phyloP scores from a whole-genome alignment of 78 protist species.

The Speleostelium caveatum region DNA sequence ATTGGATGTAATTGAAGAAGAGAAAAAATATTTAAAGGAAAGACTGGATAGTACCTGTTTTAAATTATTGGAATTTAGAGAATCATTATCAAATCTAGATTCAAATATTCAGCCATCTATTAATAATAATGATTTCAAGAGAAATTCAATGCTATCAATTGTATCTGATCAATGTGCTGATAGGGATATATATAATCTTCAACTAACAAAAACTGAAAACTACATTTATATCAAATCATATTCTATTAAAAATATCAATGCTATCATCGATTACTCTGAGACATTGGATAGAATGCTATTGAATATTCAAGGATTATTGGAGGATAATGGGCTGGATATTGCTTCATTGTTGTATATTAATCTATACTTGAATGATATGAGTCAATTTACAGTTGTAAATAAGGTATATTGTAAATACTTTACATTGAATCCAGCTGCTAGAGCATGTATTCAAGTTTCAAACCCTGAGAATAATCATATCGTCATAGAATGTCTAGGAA shows the following conservation, averaged over 20 bases:
- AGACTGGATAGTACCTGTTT: not conserved
- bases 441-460: constrained; percentile 78
- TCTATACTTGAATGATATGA: constrained; percentile 59
- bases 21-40: not conserved
- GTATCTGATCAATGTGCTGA: too few species aligned
- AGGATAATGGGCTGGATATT: constrained; percentile 7
- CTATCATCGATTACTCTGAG: not conserved
- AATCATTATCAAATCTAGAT: not conserved
- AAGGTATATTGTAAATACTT: constrained; percentile 58
- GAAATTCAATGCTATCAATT: not conserved
- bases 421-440: constrained; percentile 69
- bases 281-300: constrained; percentile 2
- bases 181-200: too few species aligned
- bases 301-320: not conserved
- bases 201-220: not conserved
- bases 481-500: constrained; percentile 48
- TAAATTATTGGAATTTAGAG: not conserved
- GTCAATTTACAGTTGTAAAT: constrained; percentile 77
- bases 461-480: not conserved
- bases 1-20: not conserved
- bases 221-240: not conserved
- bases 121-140: not conserved
- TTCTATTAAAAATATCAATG: not conserved
- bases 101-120: not conserved
- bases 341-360: constrained; percentile 34